These are phyloP conservation scores for Metschnikowia lunata DNA, from an alignment of 805 yeast genomes.

Conservation along the genomic window DNA sequence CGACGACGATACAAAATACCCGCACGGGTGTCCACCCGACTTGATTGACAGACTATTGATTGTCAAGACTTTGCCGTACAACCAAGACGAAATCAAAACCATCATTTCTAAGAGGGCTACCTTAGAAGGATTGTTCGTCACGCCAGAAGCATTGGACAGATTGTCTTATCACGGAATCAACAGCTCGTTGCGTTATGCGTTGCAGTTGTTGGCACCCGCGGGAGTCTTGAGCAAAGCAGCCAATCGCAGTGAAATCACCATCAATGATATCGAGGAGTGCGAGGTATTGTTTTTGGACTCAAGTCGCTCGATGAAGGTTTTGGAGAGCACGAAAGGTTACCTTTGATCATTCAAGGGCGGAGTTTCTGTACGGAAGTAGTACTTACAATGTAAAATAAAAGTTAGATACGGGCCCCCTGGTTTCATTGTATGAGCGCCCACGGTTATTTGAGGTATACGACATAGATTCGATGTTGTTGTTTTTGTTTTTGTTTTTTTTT, in stretches of 20 bases:
- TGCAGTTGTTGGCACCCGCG: constrained; percentile 88
- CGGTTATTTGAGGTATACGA: too few relatives aligned
- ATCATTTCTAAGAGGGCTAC: constrained; percentile 80
- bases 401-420: too few relatives aligned
- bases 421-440: too few relatives aligned
- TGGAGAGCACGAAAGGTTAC: constrained; percentile 45
- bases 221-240: constrained; percentile 73
- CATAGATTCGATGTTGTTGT: too few relatives aligned
- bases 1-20: constrained; percentile 71
- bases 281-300: constrained; percentile 82
- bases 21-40: constrained; percentile 97
- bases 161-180: constrained; percentile 70
- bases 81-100: constrained; percentile 70
- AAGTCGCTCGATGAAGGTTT: constrained; percentile 68
- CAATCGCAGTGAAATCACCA: constrained; percentile 64
- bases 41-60: constrained; percentile 86
- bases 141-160: constrained; percentile 64
- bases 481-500: too few relatives aligned
- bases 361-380: too few relatives aligned
- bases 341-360: constrained; percentile 18
- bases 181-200: constrained; percentile 84
- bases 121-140: constrained; percentile 67
- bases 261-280: constrained; percentile 79
- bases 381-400: too few relatives aligned
- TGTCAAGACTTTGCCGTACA: constrained; percentile 88